Base-by-base conservation (phyloP, 768 basidiomycete genomes). In the Brasilioporus rufonigricans region DNA sequence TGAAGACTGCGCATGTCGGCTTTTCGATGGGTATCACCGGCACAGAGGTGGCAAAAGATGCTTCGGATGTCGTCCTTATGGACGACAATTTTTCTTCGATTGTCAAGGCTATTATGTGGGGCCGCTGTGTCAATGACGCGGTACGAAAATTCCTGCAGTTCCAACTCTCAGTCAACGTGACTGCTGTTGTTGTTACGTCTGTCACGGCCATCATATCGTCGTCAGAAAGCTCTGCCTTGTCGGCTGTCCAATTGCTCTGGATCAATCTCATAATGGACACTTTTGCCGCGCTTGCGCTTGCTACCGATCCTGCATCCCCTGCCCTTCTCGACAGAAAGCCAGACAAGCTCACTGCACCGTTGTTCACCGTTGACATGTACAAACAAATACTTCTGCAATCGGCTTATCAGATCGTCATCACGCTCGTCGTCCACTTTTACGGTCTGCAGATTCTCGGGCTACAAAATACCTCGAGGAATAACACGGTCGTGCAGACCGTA, bases 231-330 rank as follows among this genome's bases (percentile, higher is more conserved):
- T 93, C 94, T 1, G 94, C 93, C n/a, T 76, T 99, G 27, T 87
- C 91, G 23, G 96, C 97, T 31, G 97, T 99, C 1, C 97, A 99
- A 68, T 75, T 99, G 6, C 83, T 99, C 21, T 99, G 97, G 95
- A 93, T 98, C 73, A 98, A 98, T 77, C 88, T 98, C 58, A 96
- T 96, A 71, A 96, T 96, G 94, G 95, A 97, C 68, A 96, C 93
- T 2, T 98, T 99, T 67, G 97, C 97, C 52, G 97, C 97, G 24
- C 85, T 98, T 48, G 97, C 97, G 13, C 83, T 99, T 48, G 96
- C 97, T 18, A 98, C 97, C 24, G 97, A 98, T 70, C 95, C 94
- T 10, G 95, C 97, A 1, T 84, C 87, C 2, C 85, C 85, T 44
- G 69, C 76, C 6, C 80, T 92, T 32, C 83, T 99, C 41, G 79